Base-by-base conservation (phyloP, 306 rosid genomes). In the Spatholobus suberectus region DNA sequence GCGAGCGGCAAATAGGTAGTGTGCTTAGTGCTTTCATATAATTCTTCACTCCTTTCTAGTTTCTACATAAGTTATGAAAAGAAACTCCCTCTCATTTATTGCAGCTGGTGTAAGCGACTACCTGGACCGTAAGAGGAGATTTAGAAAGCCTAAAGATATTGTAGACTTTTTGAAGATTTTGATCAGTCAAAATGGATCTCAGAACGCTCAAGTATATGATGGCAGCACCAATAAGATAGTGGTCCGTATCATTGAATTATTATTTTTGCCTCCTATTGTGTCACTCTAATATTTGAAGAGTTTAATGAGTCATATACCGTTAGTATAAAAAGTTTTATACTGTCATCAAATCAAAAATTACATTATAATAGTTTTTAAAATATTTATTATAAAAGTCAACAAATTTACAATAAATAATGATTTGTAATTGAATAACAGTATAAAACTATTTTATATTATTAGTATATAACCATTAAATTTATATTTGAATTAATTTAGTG, bases 91-190 rank as follows among this genome's bases (percentile, higher is more conserved):
- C 43, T 27, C 13, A 10, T 76, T n/a, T 62, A 8, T 20, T 67
- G 83, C 83, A 79, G 83, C 40, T 17, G 6, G 0, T 1, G 3
- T 55, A 8, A 20, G 13, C 0, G 83, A 79, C 15, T 79, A 79
- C 34, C 0, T 3, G 76, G 23, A 5, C 2, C 83, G 83, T 9
- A 79, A 54, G 83, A 54, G 46, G 15, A 20, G 0, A 26, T 15
- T 79, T 17, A 37, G 6, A n/a, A 37, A 69, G 29, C 76, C 83
- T 10, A 68, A 79, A 79, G 76, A 68, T 27, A 24, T 67, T 24
- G 83, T 79, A 68, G 75, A 68, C 20, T 29, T 67, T 10, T 9
- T 78, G 55, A 78, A 68, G 68, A 37, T 21, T 15, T 52, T 79
- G 76, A 15, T 68, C 76, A 4, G 38, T 52, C 57, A 37, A 21